Evolutionary conservation across 495 filamentous ascomycete genomes (phyloP).

Genomic region (Rostrohypoxylon terebratum): DNA sequence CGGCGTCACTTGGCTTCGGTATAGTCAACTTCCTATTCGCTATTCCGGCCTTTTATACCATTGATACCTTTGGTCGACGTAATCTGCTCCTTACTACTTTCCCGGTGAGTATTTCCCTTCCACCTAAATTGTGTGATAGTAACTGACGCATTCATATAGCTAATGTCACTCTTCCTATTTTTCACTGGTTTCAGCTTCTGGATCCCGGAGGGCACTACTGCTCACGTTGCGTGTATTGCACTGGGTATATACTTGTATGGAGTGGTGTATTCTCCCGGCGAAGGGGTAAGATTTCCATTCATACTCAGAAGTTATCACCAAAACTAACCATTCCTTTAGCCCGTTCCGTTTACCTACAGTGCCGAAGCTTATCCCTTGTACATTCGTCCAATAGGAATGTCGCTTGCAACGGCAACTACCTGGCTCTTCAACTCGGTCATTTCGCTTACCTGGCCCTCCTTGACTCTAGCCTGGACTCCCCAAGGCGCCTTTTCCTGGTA

Average conservation of each 20-base stretch:
- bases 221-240: slow-evolving; percentile 68
- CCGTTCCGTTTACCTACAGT: slow-evolving; percentile 86
- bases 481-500: slow-evolving; percentile 76
- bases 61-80: slow-evolving; percentile 84
- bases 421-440: slow-evolving; percentile 79
- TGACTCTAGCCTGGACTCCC: slow-evolving; percentile 64
- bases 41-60: slow-evolving; percentile 81
- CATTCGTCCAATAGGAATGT: slow-evolving; percentile 77
- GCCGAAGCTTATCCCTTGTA: slow-evolving; percentile 84
- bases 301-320: background rate
- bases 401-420: slow-evolving; percentile 73
- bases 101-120: slow-evolving; percentile 56
- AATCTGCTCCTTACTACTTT: slow-evolving; percentile 83
- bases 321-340: slow-evolving; percentile 45
- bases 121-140: background rate
- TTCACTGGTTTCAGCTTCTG: slow-evolving; percentile 86
- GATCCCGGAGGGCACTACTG: slow-evolving; percentile 64
- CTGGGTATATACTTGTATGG: slow-evolving; percentile 81
- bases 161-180: slow-evolving; percentile 77
- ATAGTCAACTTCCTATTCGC: slow-evolving; percentile 85
- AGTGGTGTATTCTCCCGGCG: slow-evolving; percentile 80
- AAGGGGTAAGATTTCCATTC: slow-evolving; percentile 58
- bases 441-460: slow-evolving; percentile 72
- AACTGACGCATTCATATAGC: slow-evolving; percentile 31
- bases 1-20: slow-evolving; percentile 78